These are phyloP conservation scores for Penicillium simplicissimum DNA, from an alignment of 495 filamentous ascomycete species.

Conservation along the genomic window DNA sequence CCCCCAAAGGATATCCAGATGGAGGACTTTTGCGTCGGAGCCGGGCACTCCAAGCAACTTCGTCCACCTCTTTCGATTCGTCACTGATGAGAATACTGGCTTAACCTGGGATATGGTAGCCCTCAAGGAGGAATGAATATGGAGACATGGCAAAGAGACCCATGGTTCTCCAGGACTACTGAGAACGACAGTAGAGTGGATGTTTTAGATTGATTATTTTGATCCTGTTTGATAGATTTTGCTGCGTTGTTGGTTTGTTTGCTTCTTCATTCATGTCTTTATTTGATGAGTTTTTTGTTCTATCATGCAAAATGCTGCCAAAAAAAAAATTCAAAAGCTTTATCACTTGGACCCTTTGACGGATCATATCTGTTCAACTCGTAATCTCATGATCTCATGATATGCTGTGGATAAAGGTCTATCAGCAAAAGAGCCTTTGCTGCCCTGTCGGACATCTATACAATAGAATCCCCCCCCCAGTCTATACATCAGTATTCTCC, in stretches of 20 bases:
- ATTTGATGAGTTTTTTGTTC: background rate
- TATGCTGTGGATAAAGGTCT: slow-evolving; percentile 8
- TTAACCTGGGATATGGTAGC: slow-evolving; percentile 8
- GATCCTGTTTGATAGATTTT: slow-evolving; percentile 7
- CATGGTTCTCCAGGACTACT: background rate
- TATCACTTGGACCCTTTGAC: background rate
- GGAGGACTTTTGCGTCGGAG: background rate
- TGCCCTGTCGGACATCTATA: slow-evolving; percentile 8
- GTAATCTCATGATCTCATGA: slow-evolving; percentile 22
- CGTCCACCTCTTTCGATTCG: background rate
- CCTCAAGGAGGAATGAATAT: background rate
- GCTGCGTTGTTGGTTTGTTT: background rate
- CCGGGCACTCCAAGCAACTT: slow-evolving; percentile 11
- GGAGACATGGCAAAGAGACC: background rate
- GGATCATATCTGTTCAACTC: background rate
- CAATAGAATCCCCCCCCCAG: background rate
- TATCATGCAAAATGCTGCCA: background rate
- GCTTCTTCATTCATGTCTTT: background rate
- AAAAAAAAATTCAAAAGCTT: background rate
- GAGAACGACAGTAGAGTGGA: slow-evolving; percentile 4
- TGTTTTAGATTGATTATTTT: slow-evolving; percentile 7
- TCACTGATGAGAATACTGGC: background rate
- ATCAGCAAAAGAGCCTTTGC: slow-evolving; percentile 33
- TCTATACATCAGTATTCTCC: slow-evolving; percentile 19
- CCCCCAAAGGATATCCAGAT: background rate